Evolutionary conservation across 129 eudicot species (phyloP).

Genomic region (Dittrichia graveolens): DNA sequence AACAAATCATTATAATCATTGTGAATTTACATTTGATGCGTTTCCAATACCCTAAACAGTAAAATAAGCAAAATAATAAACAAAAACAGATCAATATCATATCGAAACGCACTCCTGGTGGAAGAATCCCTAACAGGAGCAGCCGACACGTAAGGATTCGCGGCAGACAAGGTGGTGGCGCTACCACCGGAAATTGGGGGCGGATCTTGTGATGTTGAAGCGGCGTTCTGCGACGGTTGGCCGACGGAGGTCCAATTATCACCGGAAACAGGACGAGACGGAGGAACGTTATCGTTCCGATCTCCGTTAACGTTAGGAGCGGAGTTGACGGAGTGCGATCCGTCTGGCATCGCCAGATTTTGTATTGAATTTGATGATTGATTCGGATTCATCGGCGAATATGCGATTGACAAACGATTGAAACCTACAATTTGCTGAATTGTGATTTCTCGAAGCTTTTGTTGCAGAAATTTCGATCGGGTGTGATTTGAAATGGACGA

Average conservation of each 20-base stretch:
- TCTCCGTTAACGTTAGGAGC: slow-evolving; percentile 68
- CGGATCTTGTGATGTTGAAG: slow-evolving; percentile 27
- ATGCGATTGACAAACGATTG: neutral
- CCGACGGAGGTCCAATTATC: slow-evolving; percentile 43
- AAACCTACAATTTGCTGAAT: neutral
- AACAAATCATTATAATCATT: neutral
- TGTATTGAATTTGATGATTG: slow-evolving; percentile 30
- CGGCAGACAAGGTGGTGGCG: slow-evolving; percentile 55
- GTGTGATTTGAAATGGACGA: slow-evolving; percentile 4
- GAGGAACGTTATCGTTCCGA: slow-evolving; percentile 54
- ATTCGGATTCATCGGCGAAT: slow-evolving; percentile 25
- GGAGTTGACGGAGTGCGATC: slow-evolving; percentile 41
- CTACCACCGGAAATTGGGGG: slow-evolving; percentile 27
- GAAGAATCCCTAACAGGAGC: slow-evolving; percentile 54
- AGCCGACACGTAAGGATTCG: slow-evolving; percentile 74
- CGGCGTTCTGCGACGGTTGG: slow-evolving; percentile 10
- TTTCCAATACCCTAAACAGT: neutral
- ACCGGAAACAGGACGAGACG: slow-evolving; percentile 31
- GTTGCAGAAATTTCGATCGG: neutral
- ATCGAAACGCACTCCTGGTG: slow-evolving; percentile 48
- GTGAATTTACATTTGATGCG: neutral
- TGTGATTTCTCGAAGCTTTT: neutral
- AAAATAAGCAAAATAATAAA: neutral
- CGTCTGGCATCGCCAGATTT: slow-evolving; percentile 5
- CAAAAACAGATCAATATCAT: neutral